Conservation (phyloP, 1,284 basidiomycete genomes). For the Phylloboletellus chloephorus region DNA sequence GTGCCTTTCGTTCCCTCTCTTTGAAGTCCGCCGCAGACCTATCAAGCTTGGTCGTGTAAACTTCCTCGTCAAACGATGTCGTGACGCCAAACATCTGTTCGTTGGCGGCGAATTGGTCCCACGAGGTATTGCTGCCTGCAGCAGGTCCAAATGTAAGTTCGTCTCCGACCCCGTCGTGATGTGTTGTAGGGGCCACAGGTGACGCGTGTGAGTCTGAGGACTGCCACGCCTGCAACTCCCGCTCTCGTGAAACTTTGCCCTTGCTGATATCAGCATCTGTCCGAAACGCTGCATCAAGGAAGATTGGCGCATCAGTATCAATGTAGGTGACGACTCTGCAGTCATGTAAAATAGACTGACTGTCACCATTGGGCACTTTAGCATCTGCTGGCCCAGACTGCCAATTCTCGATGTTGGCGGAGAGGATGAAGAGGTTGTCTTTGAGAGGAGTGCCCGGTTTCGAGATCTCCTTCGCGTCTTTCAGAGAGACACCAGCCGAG, state of each 20-base stretch:
- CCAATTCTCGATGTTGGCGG: conserved; percentile 67
- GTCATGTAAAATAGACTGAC: too few relatives aligned
- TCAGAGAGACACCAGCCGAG: conserved; percentile 63
- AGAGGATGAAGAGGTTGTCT: conserved; percentile 62
- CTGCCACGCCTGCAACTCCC: conserved; percentile 83
- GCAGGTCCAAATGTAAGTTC: conserved; percentile 65
- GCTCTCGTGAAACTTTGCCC: conserved; percentile 54
- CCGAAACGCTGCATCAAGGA: conserved; percentile 59
- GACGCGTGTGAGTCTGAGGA: conserved; percentile 31
- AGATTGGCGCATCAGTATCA: conserved; percentile 17
- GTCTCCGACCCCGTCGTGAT: conserved; percentile 39
- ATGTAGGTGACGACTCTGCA: too few relatives aligned
- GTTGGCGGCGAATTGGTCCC: conserved; percentile 98
- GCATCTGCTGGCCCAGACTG: conserved; percentile 69
- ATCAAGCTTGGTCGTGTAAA: conserved; percentile 95
- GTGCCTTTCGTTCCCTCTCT: conserved; percentile 85
- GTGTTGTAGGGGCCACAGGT: conserved; percentile 17
- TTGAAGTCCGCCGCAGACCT: conserved; percentile 80
- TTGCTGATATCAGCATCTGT: conserved; percentile 85
- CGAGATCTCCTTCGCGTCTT: conserved; percentile 66
- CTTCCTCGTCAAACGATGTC: conserved; percentile 88
- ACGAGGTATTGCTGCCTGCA: conserved; percentile 44
- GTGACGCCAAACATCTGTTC: conserved; percentile 90
- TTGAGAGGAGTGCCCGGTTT: conserved; percentile 60
- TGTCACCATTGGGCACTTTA: conserved; percentile 59